Conservation (phyloP, 257 asterid genomes). For the Handroanthus guayacan region DNA sequence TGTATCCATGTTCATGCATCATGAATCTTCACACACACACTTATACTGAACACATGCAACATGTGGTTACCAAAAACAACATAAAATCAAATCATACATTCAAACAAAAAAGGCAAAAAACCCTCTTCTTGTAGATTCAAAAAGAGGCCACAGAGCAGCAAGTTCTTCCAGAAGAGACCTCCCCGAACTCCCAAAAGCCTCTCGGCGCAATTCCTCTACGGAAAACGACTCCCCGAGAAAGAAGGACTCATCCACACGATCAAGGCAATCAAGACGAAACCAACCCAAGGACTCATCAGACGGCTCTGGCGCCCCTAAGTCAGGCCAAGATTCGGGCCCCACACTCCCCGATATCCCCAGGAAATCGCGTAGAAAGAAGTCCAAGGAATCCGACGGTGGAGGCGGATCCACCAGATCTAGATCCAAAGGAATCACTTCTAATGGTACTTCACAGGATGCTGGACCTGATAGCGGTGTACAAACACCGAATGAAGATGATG, state of each 20-base stretch:
- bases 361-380: slow-evolving; percentile 59
- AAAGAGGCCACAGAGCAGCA: slow-evolving; percentile 43
- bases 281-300: slow-evolving; percentile 58
- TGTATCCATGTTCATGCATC: too few relatives aligned
- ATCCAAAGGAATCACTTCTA: slow-evolving; percentile 35
- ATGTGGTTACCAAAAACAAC: too few relatives aligned
- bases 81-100: too few relatives aligned
- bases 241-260: slow-evolving; percentile 45
- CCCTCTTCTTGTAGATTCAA: slow-evolving; percentile 48
- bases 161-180: slow-evolving; percentile 43
- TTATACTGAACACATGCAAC: too few relatives aligned
- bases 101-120: too few relatives aligned
- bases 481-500: slow-evolving; percentile 31
- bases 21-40: too few relatives aligned
- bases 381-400: slow-evolving; percentile 44
- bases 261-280: slow-evolving; percentile 56
- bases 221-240: slow-evolving; percentile 51
- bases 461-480: slow-evolving; percentile 32
- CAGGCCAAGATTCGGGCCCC: slow-evolving; percentile 40
- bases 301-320: slow-evolving; percentile 36
- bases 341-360: slow-evolving; percentile 55
- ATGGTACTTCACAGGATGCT: slow-evolving; percentile 32
- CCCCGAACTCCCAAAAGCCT: slow-evolving; percentile 50
- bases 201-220: slow-evolving; percentile 53
- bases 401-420: slow-evolving; percentile 41